These are phyloP conservation scores for Alternaria sp. DNA, from an alignment of 2,329 filamentous ascomycete species.

Conservation along the genomic window DNA sequence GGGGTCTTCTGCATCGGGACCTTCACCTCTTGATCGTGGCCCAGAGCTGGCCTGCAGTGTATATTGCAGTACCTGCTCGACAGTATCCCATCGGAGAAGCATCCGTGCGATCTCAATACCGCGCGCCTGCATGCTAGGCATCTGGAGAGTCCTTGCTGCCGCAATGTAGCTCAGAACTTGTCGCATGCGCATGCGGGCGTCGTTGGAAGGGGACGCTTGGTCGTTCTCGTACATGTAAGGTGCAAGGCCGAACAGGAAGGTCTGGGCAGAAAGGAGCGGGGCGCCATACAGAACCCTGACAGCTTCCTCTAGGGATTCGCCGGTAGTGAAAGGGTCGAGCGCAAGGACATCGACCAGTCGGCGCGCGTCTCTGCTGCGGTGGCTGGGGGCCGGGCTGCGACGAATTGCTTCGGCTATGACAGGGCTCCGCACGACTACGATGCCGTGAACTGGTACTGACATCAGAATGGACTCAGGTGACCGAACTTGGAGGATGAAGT, in stretches of 20 bases:
- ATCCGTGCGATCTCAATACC: conserved; percentile 66
- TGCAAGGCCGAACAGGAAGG: conserved; percentile 38
- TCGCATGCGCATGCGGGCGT: conserved; percentile 45
- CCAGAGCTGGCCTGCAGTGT: conserved; percentile 53
- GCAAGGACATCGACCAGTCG: conserved; percentile 35
- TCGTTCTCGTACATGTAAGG: conserved; percentile 35
- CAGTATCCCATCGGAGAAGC: conserved; percentile 66
- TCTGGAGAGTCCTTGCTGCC: conserved; percentile 64
- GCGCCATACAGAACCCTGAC: conserved; percentile 47
- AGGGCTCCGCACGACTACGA: conserved; percentile 45
- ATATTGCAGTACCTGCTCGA: conserved; percentile 68
- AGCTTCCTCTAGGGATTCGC: conserved; percentile 42
- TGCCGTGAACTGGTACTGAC: conserved; percentile 43
- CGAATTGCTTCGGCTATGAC: conserved; percentile 40
- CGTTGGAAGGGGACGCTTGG: conserved; percentile 27
- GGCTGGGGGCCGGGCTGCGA: conserved; percentile 23
- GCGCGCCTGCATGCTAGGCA: conserved; percentile 61
- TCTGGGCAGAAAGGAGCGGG: conserved; percentile 34
- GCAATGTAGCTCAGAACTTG: conserved; percentile 66
- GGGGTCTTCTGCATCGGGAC: conserved; percentile 56
- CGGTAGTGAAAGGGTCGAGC: conserved; percentile 34
- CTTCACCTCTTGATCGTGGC: conserved; percentile 14
- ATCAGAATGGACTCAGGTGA: conserved; percentile 35
- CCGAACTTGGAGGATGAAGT: conserved; percentile 45
- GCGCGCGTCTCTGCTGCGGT: conserved; percentile 33